Evolutionary conservation across 2,329 filamentous ascomycete species (phyloP).

Genomic region (Trichoderma arundinaceum): DNA sequence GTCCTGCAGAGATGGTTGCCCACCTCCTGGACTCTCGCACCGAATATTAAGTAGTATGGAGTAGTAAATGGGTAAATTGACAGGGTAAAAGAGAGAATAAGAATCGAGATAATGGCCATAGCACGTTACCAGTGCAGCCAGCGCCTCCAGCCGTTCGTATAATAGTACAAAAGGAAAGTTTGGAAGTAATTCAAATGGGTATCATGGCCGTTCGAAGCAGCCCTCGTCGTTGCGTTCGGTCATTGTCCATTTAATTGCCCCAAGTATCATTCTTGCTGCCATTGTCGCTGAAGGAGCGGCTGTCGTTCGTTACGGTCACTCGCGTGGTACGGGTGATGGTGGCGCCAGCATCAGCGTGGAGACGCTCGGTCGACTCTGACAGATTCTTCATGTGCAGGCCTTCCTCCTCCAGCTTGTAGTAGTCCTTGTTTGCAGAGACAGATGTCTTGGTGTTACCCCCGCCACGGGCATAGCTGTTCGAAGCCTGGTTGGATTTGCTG

Average conservation of each 20-base stretch:
- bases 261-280: not conserved
- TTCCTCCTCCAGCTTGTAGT: conserved; percentile 15
- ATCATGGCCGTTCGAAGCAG: conserved; percentile 17
- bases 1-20: not conserved
- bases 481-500: not conserved
- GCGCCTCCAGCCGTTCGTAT: not conserved
- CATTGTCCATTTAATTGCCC: conserved; percentile 9
- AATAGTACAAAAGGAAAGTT: not conserved
- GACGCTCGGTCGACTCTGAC: not conserved
- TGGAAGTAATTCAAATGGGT: not conserved
- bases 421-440: conserved; percentile 20
- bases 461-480: not conserved
- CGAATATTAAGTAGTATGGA: not conserved
- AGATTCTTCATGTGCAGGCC: not conserved
- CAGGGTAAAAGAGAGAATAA: not conserved
- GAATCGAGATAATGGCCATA: not conserved
- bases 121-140: not conserved
- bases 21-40: not conserved
- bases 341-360: not conserved
- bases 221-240: conserved; percentile 1
- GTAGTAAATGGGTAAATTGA: not conserved
- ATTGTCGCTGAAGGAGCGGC: conserved; percentile 7
- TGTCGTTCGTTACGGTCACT: conserved; percentile 15
- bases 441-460: conserved; percentile 4
- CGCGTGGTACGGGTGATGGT: conserved; percentile 16